A percentile compares a stretch with the other conserved stretches of the same genome.
These are phyloP conservation scores for Fabrea salina DNA, from an alignment of 169 alveolate species.

Conservation along the genomic window DNA sequence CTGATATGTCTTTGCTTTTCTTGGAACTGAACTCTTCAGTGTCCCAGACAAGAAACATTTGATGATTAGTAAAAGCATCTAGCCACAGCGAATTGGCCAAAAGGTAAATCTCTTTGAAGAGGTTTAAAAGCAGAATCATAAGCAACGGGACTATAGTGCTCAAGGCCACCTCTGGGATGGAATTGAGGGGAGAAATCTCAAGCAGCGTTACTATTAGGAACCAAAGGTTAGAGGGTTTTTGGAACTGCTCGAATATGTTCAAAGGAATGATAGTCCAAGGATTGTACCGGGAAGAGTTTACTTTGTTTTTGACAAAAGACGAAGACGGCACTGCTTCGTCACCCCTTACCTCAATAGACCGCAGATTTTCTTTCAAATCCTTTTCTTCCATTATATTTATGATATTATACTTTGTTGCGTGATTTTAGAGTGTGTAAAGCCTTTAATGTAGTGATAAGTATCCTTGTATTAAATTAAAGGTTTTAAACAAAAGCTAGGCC, in stretches of 20 bases:
- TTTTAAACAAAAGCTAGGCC: too few relatives aligned
- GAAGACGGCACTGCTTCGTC: neutral
- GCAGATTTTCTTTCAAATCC: neutral
- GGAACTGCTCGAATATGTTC: slow-evolving; percentile 60
- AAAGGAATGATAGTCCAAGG: slow-evolving; percentile 58
- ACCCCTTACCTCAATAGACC: neutral
- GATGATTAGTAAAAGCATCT: slow-evolving; percentile 60
- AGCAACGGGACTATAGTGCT: slow-evolving; percentile 65
- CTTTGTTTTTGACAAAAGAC: neutral
- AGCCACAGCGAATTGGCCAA: slow-evolving; percentile 63
- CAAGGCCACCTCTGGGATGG: slow-evolving; percentile 59
- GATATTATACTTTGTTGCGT: too few relatives aligned
- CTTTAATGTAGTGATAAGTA: too few relatives aligned
- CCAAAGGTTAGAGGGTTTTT: slow-evolving; percentile 61
- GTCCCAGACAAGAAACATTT: slow-evolving; percentile 31
- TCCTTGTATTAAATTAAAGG: too few relatives aligned
- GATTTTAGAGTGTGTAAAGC: too few relatives aligned
- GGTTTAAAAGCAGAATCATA: slow-evolving; percentile 71
- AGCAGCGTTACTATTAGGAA: slow-evolving; percentile 59
- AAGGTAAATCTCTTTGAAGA: slow-evolving; percentile 81
- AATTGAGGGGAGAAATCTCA: slow-evolving; percentile 55
- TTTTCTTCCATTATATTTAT: too few relatives aligned
- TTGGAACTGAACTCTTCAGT: slow-evolving; percentile 38
- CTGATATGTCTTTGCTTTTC: slow-evolving; percentile 62
- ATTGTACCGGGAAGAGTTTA: slow-evolving; percentile 53